These are phyloP conservation scores for Aquilaria agallochum DNA, from an alignment of 441 rosid genomes.

Conservation along the genomic window DNA sequence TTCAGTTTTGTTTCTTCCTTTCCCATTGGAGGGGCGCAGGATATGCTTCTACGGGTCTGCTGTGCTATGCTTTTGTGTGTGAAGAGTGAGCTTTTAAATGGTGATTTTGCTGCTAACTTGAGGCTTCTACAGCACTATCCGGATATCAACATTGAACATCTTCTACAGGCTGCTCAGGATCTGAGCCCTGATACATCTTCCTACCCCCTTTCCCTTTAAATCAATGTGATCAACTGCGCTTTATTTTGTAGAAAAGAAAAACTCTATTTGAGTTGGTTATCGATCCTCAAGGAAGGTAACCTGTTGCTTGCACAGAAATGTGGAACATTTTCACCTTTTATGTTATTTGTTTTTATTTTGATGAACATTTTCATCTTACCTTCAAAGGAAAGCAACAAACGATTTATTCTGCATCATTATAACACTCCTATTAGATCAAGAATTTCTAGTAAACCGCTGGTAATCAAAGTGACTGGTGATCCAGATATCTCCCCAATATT, in stretches of 20 bases:
- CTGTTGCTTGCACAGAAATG: too few species aligned
- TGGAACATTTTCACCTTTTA: too few species aligned
- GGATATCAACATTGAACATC: conserved; percentile 42
- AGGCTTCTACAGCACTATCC: conserved; percentile 61
- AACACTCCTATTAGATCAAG: too few species aligned
- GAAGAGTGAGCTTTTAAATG: conserved; percentile 44
- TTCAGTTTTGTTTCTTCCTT: neutral
- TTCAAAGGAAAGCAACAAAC: too few species aligned
- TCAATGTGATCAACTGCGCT: neutral
- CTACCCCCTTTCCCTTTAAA: conserved; percentile 29
- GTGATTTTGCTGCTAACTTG: conserved; percentile 62
- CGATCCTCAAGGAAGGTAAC: too few species aligned
- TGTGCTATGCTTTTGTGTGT: conserved; percentile 65
- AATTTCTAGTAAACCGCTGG: too few species aligned
- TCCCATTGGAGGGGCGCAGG: conserved; percentile 28
- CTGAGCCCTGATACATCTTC: conserved; percentile 46
- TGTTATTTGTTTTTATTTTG: too few species aligned
- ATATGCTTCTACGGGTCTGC: conserved; percentile 64
- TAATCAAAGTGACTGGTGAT: too few species aligned
- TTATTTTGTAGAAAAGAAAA: neutral
- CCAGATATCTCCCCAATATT: too few species aligned
- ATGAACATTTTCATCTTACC: too few species aligned
- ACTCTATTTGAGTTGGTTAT: neutral
- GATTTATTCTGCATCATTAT: too few species aligned
- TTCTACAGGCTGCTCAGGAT: conserved; percentile 55